A percentile compares a stretch with the other conserved stretches of the same genome.
These are phyloP conservation scores for Candida maesae DNA, from an alignment of 805 yeast species.

Conservation along the genomic window DNA sequence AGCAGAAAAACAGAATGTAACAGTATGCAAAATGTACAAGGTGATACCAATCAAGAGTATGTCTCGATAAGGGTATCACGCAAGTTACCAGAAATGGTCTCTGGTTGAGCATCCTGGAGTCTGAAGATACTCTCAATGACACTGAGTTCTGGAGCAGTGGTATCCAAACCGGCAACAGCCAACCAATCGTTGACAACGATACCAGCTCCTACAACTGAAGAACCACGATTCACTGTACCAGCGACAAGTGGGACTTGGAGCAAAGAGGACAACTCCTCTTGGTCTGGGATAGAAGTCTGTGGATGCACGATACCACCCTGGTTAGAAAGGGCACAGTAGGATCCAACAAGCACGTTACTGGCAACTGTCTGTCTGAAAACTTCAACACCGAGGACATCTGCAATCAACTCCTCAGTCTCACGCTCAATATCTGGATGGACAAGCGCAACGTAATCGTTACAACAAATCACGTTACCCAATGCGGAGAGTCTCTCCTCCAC, in stretches of 20 bases:
- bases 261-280: conserved; percentile 93
- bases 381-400: conserved; percentile 97
- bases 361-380: conserved; percentile 99
- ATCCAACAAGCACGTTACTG: conserved; percentile 95
- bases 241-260: conserved; percentile 98
- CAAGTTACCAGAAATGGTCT: conserved; percentile 75
- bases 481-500: conserved; percentile 98
- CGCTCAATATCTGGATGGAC: conserved; percentile 99
- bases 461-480: conserved; percentile 95
- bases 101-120: conserved; percentile 88
- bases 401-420: conserved; percentile 97
- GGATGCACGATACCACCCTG: conserved; percentile 99
- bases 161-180: conserved; percentile 94
- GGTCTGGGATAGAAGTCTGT: conserved; percentile 94
- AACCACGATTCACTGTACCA: conserved; percentile 97
- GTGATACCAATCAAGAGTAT: conserved; percentile 47
- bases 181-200: conserved; percentile 98
- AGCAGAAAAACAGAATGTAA: conserved; percentile 8
- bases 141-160: conserved; percentile 97
- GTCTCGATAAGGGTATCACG: conserved; percentile 93
- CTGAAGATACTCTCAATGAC: conserved; percentile 96
- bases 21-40: conserved; percentile 15
- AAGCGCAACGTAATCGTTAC: conserved; percentile 97
- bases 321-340: conserved; percentile 90
- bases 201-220: conserved; percentile 97